Base-by-base conservation (phyloP, 306 rosid genomes). In the Prosopis cineraria region DNA sequence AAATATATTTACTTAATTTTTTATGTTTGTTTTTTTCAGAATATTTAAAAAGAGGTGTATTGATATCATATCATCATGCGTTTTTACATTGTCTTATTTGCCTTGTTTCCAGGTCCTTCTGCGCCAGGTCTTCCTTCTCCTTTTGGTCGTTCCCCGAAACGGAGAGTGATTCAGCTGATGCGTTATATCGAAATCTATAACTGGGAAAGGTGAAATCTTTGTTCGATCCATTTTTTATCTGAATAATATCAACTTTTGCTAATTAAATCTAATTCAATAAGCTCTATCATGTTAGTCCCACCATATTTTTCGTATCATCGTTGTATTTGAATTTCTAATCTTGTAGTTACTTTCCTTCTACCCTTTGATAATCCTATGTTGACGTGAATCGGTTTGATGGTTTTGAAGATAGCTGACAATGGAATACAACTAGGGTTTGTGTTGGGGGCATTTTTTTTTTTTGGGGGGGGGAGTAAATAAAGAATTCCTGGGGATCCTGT, bases 391-490 rank as follows among this genome's bases (percentile, higher is more conserved):
- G 11, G 36, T 36, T 22, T 45, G 10, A 6, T 2, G 30, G 62
- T 39, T n/a, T 56, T 69, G 0, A 44, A 2, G 30, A 0, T 66
- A 39, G 30, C 3, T 10, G 14, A 63, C 53, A 78, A 59, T 58
- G 19, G 63, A 47, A 24, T 34, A 24, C 40, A 9, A 10, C 31
- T 71, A 47, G 77, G 77, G 82, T 70, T 79, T 79, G 43, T 34
- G 5, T 24, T 59, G 29, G 62, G 48, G 31, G n/a, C 48, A 5
- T 69, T 41, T 78, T 10, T 58, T n/a, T n/a, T n/a, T n/a, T n/a
- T n/a, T n/a, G n/a, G n/a, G n/a, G n/a, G n/a, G n/a, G n/a, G n/a
- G n/a, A 43, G 22, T 41, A 25, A 22, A 20, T 27, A 1, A 37
- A 22, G 37, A 30, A 20, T 10, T 43, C 4, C 7, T 68, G 13